Percentiles rank a stretch among this genome's conserved stretches.
Conservation (phyloP, 2,329 filamentous ascomycete species). For the Aspergillus calidoustus region DNA sequence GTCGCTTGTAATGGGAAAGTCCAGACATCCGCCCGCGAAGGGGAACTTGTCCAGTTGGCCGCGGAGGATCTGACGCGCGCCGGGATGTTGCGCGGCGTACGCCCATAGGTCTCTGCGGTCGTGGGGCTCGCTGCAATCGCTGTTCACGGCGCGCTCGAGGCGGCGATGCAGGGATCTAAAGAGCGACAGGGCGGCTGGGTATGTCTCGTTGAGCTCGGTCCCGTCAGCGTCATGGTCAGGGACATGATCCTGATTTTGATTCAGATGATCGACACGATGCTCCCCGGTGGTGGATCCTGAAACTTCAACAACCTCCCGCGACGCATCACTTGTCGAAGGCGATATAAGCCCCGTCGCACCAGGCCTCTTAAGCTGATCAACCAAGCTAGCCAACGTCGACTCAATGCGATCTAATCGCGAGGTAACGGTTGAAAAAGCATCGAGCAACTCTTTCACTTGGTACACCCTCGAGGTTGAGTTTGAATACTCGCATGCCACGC, state of each 20-base stretch:
- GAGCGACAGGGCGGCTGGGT: not conserved
- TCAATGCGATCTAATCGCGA: not conserved
- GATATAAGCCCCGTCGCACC: not conserved
- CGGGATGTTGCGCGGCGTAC: not conserved
- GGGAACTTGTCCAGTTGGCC: not conserved
- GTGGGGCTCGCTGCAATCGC: not conserved
- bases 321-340: not conserved
- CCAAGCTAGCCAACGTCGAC: not conserved
- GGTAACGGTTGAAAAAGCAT: not conserved
- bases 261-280: not conserved
- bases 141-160: not conserved
- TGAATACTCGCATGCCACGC: constrained; percentile 5
- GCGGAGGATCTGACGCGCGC: not conserved
- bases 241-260: not conserved
- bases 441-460: not conserved
- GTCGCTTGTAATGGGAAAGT: not conserved
- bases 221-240: not conserved
- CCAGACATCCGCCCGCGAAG: not conserved
- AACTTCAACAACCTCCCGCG: not conserved
- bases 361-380: not conserved
- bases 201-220: not conserved
- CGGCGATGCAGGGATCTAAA: not conserved
- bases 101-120: not conserved
- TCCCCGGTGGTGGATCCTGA: not conserved
- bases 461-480: not conserved